Evolutionary conservation across 2,329 filamentous ascomycete genomes (phyloP), one percentile per base, ranked within the genome.

Genomic region (Microsporum audouinii): DNA sequence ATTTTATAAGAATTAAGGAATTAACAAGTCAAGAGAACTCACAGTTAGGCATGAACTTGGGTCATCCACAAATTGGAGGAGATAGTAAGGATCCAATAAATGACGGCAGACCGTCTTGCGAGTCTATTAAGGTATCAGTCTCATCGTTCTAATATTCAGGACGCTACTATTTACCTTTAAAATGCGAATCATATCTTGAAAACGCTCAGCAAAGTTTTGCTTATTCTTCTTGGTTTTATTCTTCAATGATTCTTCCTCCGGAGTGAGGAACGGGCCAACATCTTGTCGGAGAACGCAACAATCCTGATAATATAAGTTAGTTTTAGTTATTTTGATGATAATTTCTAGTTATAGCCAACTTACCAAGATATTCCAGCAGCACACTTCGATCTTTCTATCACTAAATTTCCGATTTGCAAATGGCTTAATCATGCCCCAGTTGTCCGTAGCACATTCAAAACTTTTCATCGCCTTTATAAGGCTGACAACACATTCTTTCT

Each of bases 91-190:
- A 56, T 74, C 73, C 14, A 75, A 62, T 8, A 76, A 63, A 58
- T 75, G 73, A 60, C 75, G 75, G 69, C 72, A 75, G 36, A 76
- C 72, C 0, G 73, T 72, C 64, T 76, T 76, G 34, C 70, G 71
- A 6, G 61, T 64, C 64, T 69, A 58, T 36, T 47, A 31, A 36
- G 45, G 38, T n/a, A 34, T 61, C 27, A 64, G 57, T 8, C 47
- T 55, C 23, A 41, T 29, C 1, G 29, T 41, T 36, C 12, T 6
- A n/a, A 31, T 34, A 29, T n/a, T 33, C 29, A 45, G n/a, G 27
- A 17, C n/a, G 36, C 4, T 10, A 33, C n/a, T 53, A 29, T 29
- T 39, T 45, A 69, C 66, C 34, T 39, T 58, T 27, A 71, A 61
- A 17, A 61, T 61, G 7, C 66, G 60, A 3, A 70, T 63, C 14